Base-by-base conservation (phyloP, 352 stramenopile genomes). In the Globisporangium paddicum region DNA sequence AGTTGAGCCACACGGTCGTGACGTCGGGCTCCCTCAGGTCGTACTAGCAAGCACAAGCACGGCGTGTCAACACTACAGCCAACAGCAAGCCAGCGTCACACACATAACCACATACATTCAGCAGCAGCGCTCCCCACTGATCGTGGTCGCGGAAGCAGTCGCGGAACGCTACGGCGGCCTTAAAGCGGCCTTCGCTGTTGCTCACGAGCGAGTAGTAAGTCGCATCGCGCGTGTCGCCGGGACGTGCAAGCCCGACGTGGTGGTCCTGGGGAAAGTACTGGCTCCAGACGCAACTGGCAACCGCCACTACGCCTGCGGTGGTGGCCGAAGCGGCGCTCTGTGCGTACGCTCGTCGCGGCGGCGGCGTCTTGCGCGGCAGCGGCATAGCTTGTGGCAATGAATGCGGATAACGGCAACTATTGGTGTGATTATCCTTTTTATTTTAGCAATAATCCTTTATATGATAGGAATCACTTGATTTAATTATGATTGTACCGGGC, bases 221-320 rank as follows among this genome's bases (percentile, higher is more conserved):
- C 26, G 60, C 50, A 2, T 69, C 67, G 37, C 73, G 72, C 48
- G 74, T 75, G 58, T 84, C 76, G 10, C 67, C 73, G 0, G 76
- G 72, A 30, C 64, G 63, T 1, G 62, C 62, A 18, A 72, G 47
- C 16, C 76, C 74, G 35, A 86, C 72, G 60, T 75, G 65, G 54
- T 88, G 77, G 61, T 91, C 79, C 23, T 83, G 65, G 2, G 79
- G 77, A 60, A 89, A 91, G 61, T 89, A 91, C 64, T 87, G 82
- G 46, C 66, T 87, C 82, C 82, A 91, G 35, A 91, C 82, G 58
- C 75, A 73, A 40, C 75, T 91, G 6, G 82, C 79, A 18, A 82
- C 77, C 10, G 19, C 21, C 21, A 79, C 48, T 2, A 63, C 50
- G 0, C 42, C 51, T 10, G 59, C 26, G 2, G n/a, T 34, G 21